A percentile compares a stretch with the other conserved stretches of the same genome.
Conservation (phyloP, 1,284 basidiomycete species). For the Tetrapyrgos nigripes region DNA sequence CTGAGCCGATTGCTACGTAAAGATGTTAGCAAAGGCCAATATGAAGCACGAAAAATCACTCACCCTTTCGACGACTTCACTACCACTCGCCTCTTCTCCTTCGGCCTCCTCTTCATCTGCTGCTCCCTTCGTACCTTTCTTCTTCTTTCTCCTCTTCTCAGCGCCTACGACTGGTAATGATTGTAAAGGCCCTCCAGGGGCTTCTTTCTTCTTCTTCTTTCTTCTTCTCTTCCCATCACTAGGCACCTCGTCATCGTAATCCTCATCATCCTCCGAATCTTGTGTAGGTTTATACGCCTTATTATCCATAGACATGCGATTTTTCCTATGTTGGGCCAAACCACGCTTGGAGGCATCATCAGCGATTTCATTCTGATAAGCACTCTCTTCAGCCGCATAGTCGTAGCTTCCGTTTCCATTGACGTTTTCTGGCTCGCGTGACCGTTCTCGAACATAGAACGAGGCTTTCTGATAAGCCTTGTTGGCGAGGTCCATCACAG, state of each 20-base stretch:
- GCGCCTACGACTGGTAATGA: slow-evolving; percentile 68
- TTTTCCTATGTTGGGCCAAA: slow-evolving; percentile 50
- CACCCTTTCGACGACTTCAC: slow-evolving; percentile 47
- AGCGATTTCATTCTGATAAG: slow-evolving; percentile 48
- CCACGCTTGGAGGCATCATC: slow-evolving; percentile 38
- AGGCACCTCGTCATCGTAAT: slow-evolving; percentile 50
- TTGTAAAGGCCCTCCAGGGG: slow-evolving; percentile 62
- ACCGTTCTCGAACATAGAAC: slow-evolving; percentile 66
- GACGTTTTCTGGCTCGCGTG: slow-evolving; percentile 52
- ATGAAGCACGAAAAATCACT: slow-evolving; percentile 12
- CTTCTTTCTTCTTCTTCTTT: slow-evolving; percentile 62
- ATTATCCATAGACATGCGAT: slow-evolving; percentile 75
- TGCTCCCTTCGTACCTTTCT: slow-evolving; percentile 26
- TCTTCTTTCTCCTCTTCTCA: slow-evolving; percentile 52
- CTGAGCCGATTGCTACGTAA: slow-evolving; percentile 39
- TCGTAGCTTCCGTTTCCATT: slow-evolving; percentile 70
- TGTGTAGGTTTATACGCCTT: slow-evolving; percentile 79
- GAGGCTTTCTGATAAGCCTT: slow-evolving; percentile 56
- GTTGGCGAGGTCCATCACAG: slow-evolving; percentile 55
- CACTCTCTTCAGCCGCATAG: slow-evolving; percentile 76
- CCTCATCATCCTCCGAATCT: slow-evolving; percentile 63
- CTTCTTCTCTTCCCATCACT: slow-evolving; percentile 48
- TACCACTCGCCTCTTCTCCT: slow-evolving; percentile 48
- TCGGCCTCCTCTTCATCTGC: slow-evolving; percentile 32
- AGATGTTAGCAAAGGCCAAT: slow-evolving; percentile 14